Evolutionary conservation across 306 rosid species (phyloP).

Genomic region (Quercus bicolor): DNA sequence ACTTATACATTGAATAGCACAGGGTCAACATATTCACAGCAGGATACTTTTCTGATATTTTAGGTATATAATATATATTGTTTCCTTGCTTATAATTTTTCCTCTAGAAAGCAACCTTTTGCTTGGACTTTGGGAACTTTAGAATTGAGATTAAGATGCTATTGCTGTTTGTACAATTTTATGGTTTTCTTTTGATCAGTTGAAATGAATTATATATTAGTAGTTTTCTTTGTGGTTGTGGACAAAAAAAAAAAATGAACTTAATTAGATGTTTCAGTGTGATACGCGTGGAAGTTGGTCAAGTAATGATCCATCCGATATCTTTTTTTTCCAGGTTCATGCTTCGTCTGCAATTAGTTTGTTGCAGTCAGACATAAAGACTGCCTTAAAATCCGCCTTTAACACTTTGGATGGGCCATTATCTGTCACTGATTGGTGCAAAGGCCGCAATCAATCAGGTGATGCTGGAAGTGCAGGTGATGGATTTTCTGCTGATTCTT

Average conservation of each 20-base stretch:
- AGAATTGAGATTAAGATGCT: neutral
- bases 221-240: constrained; percentile 10
- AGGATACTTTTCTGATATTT: neutral
- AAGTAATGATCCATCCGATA: constrained; percentile 23
- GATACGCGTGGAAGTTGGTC: constrained; percentile 15
- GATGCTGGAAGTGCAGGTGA: constrained; percentile 63
- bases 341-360: constrained; percentile 79
- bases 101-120: neutral
- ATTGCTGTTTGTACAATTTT: neutral
- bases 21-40: neutral
- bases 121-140: neutral
- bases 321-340: constrained; percentile 56
- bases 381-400: constrained; percentile 93
- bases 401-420: constrained; percentile 84
- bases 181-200: neutral
- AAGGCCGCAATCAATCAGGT: constrained; percentile 74
- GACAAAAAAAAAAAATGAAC: neutral
- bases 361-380: constrained; percentile 90
- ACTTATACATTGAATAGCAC: neutral
- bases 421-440: constrained; percentile 92
- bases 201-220: neutral
- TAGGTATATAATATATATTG: neutral
- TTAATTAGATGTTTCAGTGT: neutral
- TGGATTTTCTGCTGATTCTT: constrained; percentile 80
- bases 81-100: neutral